Evolutionary conservation across 108 stramenopile genomes (phyloP), one percentile per base, ranked within the genome.

Genomic region (Seminavis robusta): DNA sequence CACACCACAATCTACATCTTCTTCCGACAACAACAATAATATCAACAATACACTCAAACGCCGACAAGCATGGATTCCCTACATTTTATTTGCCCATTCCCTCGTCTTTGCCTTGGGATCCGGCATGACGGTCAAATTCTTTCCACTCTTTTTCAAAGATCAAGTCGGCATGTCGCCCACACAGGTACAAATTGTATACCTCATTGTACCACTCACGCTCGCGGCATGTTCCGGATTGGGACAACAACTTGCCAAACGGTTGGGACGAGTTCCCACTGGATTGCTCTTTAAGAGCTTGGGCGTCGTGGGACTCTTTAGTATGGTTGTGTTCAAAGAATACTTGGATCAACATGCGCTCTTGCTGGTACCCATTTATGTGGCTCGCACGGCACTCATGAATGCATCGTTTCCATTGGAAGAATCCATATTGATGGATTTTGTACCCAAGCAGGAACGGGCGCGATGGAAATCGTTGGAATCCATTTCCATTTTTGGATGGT

Each of bases 121-220:
- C n/a, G 91, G 91, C 16, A 84, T 84, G 81, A 83, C 77, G 4
- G 70, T 92, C 33, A 86, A 84, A 39, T 92, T 71, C 73, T 92
- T 92, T 54, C 87, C 91, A 9, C 56, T 92, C 10, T 92, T 86
- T 62, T 92, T 88, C 74, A 77, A 79, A 32, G 69, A 77, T 30
- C 64, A 81, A 23, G 53, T 86, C 23, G 76, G 79, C 16, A 55
- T 92, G 65, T 34, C 68, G 5, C 81, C 82, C 9, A 55, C 73
- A 30, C 54, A 65, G 44, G 84, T 92, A 0, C 81, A 92, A 37
- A 19, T 63, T 21, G 64, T 88, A 20, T 82, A 61, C 43, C 53
- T 71, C 40, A 38, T 79, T 0, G 63, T 67, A 1, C 73, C 77
- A 1, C 31, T 59, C 0, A 47, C 46, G 37, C 43, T 55, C 5